These are phyloP conservation scores for Diphasiastrum complanatum DNA, from an alignment of 83 land plant genomes.

Conservation along the genomic window DNA sequence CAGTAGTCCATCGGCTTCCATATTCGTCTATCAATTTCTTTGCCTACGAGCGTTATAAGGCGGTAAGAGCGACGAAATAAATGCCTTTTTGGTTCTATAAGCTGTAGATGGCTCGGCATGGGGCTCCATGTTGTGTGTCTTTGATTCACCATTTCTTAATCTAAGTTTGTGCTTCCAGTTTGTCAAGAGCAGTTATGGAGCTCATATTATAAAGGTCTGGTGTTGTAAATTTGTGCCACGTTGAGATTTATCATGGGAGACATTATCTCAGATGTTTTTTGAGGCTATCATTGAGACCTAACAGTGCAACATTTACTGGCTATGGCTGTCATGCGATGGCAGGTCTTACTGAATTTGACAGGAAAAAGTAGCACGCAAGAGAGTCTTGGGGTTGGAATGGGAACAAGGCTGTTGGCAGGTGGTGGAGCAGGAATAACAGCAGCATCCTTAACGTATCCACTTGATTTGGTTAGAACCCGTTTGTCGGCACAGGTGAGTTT, in stretches of 20 bases:
- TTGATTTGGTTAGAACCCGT: slow-evolving; percentile 12
- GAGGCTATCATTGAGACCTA: not conserved
- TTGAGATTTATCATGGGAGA: too few relatives aligned
- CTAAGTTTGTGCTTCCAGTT: not conserved
- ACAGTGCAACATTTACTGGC: not conserved
- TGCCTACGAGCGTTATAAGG: slow-evolving; percentile 5
- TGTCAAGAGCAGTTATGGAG: not conserved
- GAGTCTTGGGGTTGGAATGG: slow-evolving; percentile 15
- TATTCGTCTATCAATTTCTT: slow-evolving; percentile 13
- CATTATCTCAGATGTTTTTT: too few relatives aligned
- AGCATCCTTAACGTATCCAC: slow-evolving; percentile 12
- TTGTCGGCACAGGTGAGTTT: slow-evolving; percentile 14
- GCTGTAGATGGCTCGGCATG: too few relatives aligned
- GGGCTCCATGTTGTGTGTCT: too few relatives aligned
- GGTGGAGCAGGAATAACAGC: slow-evolving; percentile 13
- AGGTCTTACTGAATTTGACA: not conserved
- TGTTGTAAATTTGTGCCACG: too few relatives aligned
- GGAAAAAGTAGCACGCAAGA: not conserved
- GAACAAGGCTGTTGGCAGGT: slow-evolving; percentile 12
- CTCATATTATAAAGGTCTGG: too few relatives aligned
- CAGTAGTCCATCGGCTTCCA: slow-evolving; percentile 10
- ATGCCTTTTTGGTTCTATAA: too few relatives aligned
- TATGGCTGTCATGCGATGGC: not conserved
- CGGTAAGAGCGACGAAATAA: slow-evolving; percentile 1
- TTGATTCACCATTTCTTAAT: too few relatives aligned